Conservation (phyloP, 2,329 filamentous ascomycete genomes). For the Xenoacremonium recifei region DNA sequence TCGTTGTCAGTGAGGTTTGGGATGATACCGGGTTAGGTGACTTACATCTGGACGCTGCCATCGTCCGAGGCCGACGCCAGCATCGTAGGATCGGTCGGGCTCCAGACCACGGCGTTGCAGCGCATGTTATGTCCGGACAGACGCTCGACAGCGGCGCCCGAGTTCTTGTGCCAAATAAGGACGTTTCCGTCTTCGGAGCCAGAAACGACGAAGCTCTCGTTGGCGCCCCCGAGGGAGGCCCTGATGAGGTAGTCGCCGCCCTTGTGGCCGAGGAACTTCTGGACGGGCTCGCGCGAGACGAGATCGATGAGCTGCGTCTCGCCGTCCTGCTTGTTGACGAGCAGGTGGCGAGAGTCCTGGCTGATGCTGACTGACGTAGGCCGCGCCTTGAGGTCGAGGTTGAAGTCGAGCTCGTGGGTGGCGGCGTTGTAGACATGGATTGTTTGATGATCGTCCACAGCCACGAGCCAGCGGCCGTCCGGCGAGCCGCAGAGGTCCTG, state of each 20-base stretch:
- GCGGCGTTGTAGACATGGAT: constrained; percentile 80
- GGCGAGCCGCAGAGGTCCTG: constrained; percentile 82
- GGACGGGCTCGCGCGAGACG: constrained; percentile 66
- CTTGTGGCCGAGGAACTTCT: constrained; percentile 72
- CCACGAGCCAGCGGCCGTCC: constrained; percentile 77
- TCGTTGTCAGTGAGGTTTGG: constrained; percentile 3
- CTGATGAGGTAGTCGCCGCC: constrained; percentile 79
- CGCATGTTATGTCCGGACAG: constrained; percentile 72
- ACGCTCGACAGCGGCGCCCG: constrained; percentile 71
- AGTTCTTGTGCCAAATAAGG: constrained; percentile 89
- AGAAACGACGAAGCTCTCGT: constrained; percentile 87
- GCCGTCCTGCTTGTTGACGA: constrained; percentile 78
- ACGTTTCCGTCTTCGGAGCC: constrained; percentile 81
- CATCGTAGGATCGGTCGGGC: constrained; percentile 76
- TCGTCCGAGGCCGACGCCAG: constrained; percentile 94
- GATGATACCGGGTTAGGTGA: constrained; percentile 18
- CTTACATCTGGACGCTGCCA: constrained; percentile 79
- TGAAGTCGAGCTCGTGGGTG: constrained; percentile 73
- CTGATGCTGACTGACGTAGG: constrained; percentile 81
- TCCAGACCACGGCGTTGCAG: constrained; percentile 89
- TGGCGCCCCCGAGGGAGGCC: constrained; percentile 81
- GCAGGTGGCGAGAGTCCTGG: constrained; percentile 73
- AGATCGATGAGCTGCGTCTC: constrained; percentile 79
- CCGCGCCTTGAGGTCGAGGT: constrained; percentile 62
- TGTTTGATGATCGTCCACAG: constrained; percentile 67